These are phyloP conservation scores for Panicum miliaceum DNA, from an alignment of 176 grass and related monocot genomes.

Conservation along the genomic window DNA sequence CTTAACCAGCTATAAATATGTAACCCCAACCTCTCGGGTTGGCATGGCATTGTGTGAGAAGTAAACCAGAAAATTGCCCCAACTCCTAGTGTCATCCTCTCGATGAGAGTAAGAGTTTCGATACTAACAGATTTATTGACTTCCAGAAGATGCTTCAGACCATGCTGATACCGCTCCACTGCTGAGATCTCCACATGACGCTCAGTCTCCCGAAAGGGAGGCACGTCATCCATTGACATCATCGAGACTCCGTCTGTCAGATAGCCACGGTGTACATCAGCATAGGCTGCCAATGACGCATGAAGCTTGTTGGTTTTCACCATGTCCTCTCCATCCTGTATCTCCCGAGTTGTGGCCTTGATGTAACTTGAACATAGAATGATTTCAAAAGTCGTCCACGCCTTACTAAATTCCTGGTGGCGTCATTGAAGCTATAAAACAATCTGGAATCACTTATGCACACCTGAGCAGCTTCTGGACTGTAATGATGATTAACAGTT, in stretches of 20 bases:
- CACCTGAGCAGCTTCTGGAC: background rate
- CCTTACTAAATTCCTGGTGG: accelerated
- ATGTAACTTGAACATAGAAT: slow-evolving; percentile 16
- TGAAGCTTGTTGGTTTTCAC: background rate
- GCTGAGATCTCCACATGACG: slow-evolving; percentile 27
- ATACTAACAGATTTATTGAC: too few species aligned
- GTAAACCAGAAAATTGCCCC: too few species aligned
- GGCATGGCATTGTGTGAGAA: too few species aligned
- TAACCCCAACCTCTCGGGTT: too few species aligned
- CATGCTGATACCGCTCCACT: background rate
- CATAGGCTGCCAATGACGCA: background rate
- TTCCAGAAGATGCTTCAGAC: accelerated
- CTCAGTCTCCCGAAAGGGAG: background rate
- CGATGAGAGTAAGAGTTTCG: too few species aligned
- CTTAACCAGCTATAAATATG: too few species aligned
- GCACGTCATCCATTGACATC: background rate
- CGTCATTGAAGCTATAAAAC: background rate
- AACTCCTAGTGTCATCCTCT: too few species aligned
- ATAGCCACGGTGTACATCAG: accelerated
- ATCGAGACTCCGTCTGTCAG: background rate
- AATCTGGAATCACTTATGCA: background rate
- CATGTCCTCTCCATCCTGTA: background rate
- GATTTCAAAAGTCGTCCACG: background rate
- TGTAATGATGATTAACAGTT: background rate
- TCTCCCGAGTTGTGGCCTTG: background rate